Conservation (phyloP, 352 stramenopile genomes). For the Phytophthora cajani region DNA sequence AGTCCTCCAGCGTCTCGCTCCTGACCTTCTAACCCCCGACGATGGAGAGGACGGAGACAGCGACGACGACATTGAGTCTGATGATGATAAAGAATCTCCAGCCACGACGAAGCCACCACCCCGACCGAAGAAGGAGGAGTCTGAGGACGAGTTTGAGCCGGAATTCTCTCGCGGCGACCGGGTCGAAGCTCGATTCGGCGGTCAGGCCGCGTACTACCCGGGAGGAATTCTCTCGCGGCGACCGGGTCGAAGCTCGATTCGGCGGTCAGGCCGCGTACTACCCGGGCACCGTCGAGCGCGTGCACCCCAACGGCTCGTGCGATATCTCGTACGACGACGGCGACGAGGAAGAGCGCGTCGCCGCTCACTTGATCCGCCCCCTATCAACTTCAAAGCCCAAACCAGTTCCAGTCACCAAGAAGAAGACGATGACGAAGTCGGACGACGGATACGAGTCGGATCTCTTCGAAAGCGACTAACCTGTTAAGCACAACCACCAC, state of each 20-base stretch:
- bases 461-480: conserved; percentile 65
- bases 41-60: conserved; percentile 43
- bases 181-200: conserved; percentile 72
- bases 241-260: conserved; percentile 73
- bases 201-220: conserved; percentile 51
- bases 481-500: conserved; percentile 1
- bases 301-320: conserved; percentile 58
- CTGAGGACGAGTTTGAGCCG: conserved; percentile 49
- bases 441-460: conserved; percentile 61
- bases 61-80: conserved; percentile 22
- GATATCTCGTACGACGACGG: conserved; percentile 82
- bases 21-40: conserved; percentile 56
- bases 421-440: conserved; percentile 2
- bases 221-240: conserved; percentile 64
- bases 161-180: conserved; percentile 64
- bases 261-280: conserved; percentile 59
- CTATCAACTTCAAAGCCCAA: background rate
- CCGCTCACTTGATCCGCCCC: conserved; percentile 47
- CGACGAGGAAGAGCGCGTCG: conserved; percentile 67
- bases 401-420: background rate
- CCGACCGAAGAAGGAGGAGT: conserved; percentile 21
- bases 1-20: conserved; percentile 43
- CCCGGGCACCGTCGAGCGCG: conserved; percentile 52
- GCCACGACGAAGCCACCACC: conserved; percentile 26
- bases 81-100: conserved; percentile 19